phyloP scores from a whole-genome alignment of 345 rosid species.

The Microcos paniculata region DNA sequence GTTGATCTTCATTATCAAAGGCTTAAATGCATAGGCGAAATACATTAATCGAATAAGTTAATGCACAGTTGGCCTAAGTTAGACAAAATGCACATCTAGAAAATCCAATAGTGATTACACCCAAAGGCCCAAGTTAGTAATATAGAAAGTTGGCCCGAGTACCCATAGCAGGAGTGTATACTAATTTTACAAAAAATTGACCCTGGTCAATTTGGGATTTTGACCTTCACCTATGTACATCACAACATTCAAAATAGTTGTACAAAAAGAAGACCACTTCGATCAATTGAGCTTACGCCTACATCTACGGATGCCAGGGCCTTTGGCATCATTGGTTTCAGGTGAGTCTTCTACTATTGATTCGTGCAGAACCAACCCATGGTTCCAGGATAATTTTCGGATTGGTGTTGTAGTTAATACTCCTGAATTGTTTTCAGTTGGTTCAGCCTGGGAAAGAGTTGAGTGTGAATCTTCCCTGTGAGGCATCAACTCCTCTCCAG shows the following conservation, averaged over 20 bases:
- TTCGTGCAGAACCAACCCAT: slow-evolving; percentile 72
- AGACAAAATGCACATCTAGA: neutral
- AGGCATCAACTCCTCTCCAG: slow-evolving; percentile 82
- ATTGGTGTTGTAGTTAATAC: slow-evolving; percentile 65
- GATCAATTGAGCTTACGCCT: slow-evolving; percentile 49
- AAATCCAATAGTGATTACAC: neutral
- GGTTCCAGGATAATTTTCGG: slow-evolving; percentile 71
- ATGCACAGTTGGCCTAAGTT: neutral
- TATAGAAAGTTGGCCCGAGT: neutral
- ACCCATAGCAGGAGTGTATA: neutral
- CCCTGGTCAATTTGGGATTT: neutral
- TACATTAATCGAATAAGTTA: neutral
- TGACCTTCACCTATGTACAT: neutral
- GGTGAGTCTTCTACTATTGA: slow-evolving; percentile 68
- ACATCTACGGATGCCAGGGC: slow-evolving; percentile 39
- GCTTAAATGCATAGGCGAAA: too few species aligned
- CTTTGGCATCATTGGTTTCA: slow-evolving; percentile 28
- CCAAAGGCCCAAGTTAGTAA: neutral
- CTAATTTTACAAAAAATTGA: neutral
- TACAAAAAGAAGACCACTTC: neutral
- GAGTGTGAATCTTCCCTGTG: slow-evolving; percentile 29
- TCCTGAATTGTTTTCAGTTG: slow-evolving; percentile 27
- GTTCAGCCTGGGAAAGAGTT: slow-evolving; percentile 32
- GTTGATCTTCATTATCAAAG: too few species aligned
- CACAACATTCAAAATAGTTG: neutral